phyloP scores from a whole-genome alignment of 2,329 filamentous ascomycete species.

The Fusarium liriodendri region DNA sequence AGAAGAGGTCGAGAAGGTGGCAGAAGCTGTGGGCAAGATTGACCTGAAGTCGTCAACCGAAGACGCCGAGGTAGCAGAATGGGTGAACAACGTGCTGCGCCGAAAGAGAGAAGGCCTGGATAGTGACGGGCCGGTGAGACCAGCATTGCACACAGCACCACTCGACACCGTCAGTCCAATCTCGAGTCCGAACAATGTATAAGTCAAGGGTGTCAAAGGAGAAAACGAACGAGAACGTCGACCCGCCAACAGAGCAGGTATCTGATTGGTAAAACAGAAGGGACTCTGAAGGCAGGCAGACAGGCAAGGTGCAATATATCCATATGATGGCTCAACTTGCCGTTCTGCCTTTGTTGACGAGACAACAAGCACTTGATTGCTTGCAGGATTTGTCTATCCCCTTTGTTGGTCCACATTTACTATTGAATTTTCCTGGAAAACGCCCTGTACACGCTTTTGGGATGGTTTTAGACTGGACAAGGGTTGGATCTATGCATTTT shows the following conservation, averaged over 20 bases:
- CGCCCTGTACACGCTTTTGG: slow-evolving; percentile 39
- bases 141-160: slow-evolving; percentile 88
- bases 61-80: slow-evolving; percentile 86
- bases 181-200: slow-evolving; percentile 51
- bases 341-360: neutral
- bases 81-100: slow-evolving; percentile 81
- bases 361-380: neutral
- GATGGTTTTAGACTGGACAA: slow-evolving; percentile 35
- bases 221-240: neutral
- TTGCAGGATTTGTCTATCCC: slow-evolving; percentile 12
- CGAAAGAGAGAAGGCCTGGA: slow-evolving; percentile 61
- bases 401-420: slow-evolving; percentile 21
- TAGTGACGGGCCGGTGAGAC: slow-evolving; percentile 67
- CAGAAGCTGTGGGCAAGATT: slow-evolving; percentile 58
- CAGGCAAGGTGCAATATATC: slow-evolving; percentile 21
- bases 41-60: slow-evolving; percentile 58
- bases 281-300: slow-evolving; percentile 9
- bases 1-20: slow-evolving; percentile 58
- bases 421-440: slow-evolving; percentile 10
- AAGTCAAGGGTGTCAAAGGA: slow-evolving; percentile 3
- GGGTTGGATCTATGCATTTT: slow-evolving; percentile 24
- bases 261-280: slow-evolving; percentile 39
- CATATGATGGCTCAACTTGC: neutral
- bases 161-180: slow-evolving; percentile 76
- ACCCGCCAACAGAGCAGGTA: slow-evolving; percentile 43